Evolutionary conservation across 805 yeast genomes (phyloP).

Genomic region (Yarrowia hollandica): DNA sequence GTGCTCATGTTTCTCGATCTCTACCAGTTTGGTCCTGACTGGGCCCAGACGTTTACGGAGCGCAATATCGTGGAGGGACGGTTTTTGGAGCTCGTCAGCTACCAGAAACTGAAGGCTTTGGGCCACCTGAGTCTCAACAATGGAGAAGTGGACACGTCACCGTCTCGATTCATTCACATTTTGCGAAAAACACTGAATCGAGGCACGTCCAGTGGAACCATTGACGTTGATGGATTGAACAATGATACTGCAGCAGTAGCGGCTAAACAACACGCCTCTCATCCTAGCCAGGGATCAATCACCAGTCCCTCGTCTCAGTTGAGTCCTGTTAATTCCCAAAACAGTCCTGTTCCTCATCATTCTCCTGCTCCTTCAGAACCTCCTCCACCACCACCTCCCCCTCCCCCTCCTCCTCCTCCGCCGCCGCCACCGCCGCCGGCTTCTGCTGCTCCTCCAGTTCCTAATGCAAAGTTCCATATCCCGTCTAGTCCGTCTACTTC

Average conservation of each 20-base stretch:
- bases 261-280: neutral
- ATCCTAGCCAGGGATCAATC: neutral
- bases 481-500: constrained; percentile 4
- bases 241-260: too few species aligned
- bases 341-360: constrained; percentile 6
- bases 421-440: neutral
- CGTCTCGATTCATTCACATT: constrained; percentile 56
- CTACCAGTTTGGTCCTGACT: constrained; percentile 68
- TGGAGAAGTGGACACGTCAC: constrained; percentile 50
- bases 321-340: neutral
- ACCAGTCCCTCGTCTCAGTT: neutral
- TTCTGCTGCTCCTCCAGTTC: neutral
- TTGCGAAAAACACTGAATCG: constrained; percentile 49
- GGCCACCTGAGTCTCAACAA: constrained; percentile 43
- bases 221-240: neutral
- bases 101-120: constrained; percentile 55
- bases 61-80: constrained; percentile 60
- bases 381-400: constrained; percentile 15
- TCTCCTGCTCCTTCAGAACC: constrained; percentile 12
- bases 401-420: neutral
- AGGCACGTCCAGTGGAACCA: constrained; percentile 32
- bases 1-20: constrained; percentile 66
- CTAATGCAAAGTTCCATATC: neutral
- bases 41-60: constrained; percentile 66
- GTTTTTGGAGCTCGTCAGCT: constrained; percentile 67